Percentiles rank a stretch among this genome's conserved stretches.
Evolutionary conservation across 495 filamentous ascomycete genomes (phyloP).

Genomic region (Tuber calosporum): DNA sequence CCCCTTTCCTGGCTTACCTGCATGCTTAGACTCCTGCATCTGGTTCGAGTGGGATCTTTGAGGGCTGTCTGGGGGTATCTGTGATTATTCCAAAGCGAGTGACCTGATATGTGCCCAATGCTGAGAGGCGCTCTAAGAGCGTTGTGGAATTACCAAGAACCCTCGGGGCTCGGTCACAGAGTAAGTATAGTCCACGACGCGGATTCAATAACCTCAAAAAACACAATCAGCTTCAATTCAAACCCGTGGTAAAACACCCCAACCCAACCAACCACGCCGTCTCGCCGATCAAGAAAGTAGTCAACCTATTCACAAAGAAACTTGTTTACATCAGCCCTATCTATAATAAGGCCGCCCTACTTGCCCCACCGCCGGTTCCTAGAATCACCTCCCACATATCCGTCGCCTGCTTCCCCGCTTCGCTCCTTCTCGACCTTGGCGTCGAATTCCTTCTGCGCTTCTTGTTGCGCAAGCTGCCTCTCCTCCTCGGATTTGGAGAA

Average conservation of each 20-base stretch:
- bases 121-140: background rate
- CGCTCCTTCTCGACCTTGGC: slow-evolving; percentile 48
- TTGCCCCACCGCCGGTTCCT: slow-evolving; percentile 8
- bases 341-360: background rate
- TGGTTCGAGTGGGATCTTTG: background rate
- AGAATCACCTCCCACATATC: slow-evolving; percentile 21
- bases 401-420: slow-evolving; percentile 36
- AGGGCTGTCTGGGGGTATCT: background rate
- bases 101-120: background rate
- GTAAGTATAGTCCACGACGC: background rate
- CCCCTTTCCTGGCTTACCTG: no score
- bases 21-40: background rate
- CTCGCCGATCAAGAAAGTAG: background rate
- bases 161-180: background rate
- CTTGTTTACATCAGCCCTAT: background rate
- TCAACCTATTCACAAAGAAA: background rate
- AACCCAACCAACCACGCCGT: background rate
- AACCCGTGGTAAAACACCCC: background rate
- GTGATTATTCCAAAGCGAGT: background rate
- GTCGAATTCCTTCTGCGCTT: slow-evolving; percentile 53
- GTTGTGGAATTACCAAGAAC: background rate
- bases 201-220: background rate
- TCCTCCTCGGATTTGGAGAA: slow-evolving; percentile 45
- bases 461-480: slow-evolving; percentile 44
- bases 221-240: background rate